Conservation (phyloP, 306 rosid species). For the Corylus avellana region DNA sequence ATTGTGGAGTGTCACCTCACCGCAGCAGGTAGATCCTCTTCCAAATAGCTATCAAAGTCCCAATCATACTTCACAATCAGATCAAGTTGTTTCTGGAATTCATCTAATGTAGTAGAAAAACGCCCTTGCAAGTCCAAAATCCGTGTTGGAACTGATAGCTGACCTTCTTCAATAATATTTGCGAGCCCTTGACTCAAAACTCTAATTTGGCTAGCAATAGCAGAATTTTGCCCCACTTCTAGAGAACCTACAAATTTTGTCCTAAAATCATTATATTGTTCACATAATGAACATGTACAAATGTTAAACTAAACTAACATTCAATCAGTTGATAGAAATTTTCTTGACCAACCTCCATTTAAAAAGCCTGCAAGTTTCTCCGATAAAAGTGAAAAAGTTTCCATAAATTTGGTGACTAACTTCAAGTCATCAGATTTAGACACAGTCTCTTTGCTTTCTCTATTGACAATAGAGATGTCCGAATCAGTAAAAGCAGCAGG, state of each 20-base stretch:
- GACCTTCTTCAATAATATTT: slow-evolving; percentile 43
- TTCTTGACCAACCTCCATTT: slow-evolving; percentile 39
- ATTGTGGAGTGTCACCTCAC: slow-evolving; percentile 66
- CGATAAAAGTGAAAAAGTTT: slow-evolving; percentile 34
- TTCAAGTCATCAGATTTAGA: slow-evolving; percentile 28
- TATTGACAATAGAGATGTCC: slow-evolving; percentile 20
- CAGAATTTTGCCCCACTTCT: slow-evolving; percentile 33
- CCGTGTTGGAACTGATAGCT: slow-evolving; percentile 39
- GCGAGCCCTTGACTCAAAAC: slow-evolving; percentile 42
- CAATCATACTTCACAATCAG: slow-evolving; percentile 55
- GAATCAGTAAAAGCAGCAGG: slow-evolving; percentile 31
- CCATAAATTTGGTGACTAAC: slow-evolving; percentile 24
- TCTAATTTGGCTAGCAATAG: slow-evolving; percentile 36
- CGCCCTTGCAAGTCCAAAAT: slow-evolving; percentile 52
- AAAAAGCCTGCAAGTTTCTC: slow-evolving; percentile 36
- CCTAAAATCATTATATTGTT: slow-evolving; percentile 6
- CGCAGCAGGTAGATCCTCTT: slow-evolving; percentile 88
- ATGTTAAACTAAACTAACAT: slow-evolving; percentile 9
- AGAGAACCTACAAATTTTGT: slow-evolving; percentile 22
- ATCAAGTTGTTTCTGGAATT: slow-evolving; percentile 59
- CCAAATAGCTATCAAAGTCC: slow-evolving; percentile 86
- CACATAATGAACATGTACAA: slow-evolving; percentile 22
- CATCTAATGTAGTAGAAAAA: slow-evolving; percentile 43
- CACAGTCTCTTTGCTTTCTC: slow-evolving; percentile 14
- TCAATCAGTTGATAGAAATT: not conserved